Evolutionary conservation across 2,329 filamentous ascomycete species (phyloP).

Genomic region (Apiospora saccharicola): DNA sequence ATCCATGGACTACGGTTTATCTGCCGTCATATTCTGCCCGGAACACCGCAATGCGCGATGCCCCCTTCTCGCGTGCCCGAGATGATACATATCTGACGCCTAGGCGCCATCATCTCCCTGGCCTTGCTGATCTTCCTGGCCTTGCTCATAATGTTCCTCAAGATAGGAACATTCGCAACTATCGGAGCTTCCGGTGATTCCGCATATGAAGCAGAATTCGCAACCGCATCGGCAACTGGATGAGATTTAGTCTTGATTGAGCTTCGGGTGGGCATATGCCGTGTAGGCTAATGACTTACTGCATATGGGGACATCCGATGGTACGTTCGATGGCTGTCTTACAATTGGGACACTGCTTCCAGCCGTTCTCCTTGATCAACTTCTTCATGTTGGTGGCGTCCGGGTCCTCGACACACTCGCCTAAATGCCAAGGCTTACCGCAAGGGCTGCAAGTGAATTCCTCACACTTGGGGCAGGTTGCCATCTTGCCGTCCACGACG

Average conservation of each 20-base stretch:
- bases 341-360: not conserved
- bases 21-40: no score
- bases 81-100: no score
- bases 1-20: no score
- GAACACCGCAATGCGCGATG: no score
- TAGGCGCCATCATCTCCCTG: no score
- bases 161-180: not conserved
- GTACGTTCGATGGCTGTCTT: not conserved
- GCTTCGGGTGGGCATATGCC: not conserved
- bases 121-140: no score
- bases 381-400: no score
- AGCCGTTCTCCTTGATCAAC: not conserved
- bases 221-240: not conserved
- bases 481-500: not conserved
- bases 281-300: not conserved
- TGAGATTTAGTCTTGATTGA: not conserved
- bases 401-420: not conserved
- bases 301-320: not conserved
- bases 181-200: not conserved
- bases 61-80: no score
- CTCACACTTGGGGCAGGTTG: not conserved
- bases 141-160: no score
- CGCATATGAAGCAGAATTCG: not conserved
- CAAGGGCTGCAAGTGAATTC: not conserved
- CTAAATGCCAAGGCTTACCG: not conserved